A percentile compares a stretch with the other conserved stretches of the same genome.
These are phyloP conservation scores for Spiraea crenata DNA, from an alignment of 331 rosid genomes.

Conservation along the genomic window DNA sequence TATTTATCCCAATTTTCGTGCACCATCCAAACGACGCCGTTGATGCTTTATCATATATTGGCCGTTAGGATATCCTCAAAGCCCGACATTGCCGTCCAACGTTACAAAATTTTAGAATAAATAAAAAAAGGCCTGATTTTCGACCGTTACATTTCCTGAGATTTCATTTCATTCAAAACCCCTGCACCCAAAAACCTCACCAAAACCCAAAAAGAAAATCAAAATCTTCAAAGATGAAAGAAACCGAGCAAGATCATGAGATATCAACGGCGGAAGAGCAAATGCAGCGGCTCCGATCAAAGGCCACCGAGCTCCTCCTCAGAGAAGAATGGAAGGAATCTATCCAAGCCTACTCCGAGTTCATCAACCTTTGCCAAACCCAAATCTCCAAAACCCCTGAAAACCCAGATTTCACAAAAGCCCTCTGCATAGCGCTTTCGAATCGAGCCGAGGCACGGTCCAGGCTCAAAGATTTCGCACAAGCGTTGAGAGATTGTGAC, in stretches of 20 bases:
- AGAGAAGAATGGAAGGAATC: constrained; percentile 85
- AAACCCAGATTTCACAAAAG: constrained; percentile 27
- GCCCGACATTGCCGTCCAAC: constrained; percentile 28
- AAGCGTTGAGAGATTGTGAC: constrained; percentile 68
- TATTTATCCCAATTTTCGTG: too few species aligned
- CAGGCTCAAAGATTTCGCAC: constrained; percentile 42
- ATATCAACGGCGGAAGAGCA: constrained; percentile 48
- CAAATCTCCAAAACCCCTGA: constrained; percentile 24
- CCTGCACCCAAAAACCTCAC: background rate
- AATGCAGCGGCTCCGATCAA: constrained; percentile 69
- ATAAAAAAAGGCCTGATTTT: background rate
- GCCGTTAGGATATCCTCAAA: background rate
- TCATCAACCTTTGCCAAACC: constrained; percentile 55
- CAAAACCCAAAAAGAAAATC: constrained; percentile 1
- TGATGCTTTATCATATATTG: background rate
- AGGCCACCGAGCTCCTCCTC: constrained; percentile 73
- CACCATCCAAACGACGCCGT: background rate
- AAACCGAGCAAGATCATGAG: constrained; percentile 4
- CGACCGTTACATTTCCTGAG: constrained; percentile 45
- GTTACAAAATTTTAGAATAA: constrained; percentile 6
- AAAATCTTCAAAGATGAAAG: background rate
- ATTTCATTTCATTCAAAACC: constrained; percentile 24
- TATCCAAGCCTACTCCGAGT: constrained; percentile 48
- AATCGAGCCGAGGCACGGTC: constrained; percentile 82
- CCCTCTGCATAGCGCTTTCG: constrained; percentile 72